Evolutionary conservation across 1,284 basidiomycete genomes (phyloP).

Genomic region (Ceratobasidium sp.): DNA sequence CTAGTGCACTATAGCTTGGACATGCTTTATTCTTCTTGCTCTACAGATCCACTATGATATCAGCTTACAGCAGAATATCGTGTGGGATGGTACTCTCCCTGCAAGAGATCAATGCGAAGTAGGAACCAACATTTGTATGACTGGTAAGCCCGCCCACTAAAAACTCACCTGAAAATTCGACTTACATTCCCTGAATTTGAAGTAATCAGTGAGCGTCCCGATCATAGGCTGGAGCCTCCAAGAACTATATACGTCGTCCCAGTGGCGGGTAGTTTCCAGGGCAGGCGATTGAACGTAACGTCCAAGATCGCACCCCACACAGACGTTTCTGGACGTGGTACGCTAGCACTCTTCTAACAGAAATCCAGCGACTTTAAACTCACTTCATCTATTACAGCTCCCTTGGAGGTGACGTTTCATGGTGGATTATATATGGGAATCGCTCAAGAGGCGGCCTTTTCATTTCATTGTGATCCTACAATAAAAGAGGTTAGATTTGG

Average conservation of each 20-base stretch:
- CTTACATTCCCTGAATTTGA: neutral
- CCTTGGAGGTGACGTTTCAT: slow-evolving; percentile 19
- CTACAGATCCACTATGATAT: slow-evolving; percentile 38
- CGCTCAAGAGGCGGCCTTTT: slow-evolving; percentile 27
- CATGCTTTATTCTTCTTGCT: neutral
- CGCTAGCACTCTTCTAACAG: neutral
- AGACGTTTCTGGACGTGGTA: slow-evolving; percentile 1
- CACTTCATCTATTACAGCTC: neutral
- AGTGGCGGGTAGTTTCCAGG: slow-evolving; percentile 32
- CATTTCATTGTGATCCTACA: slow-evolving; percentile 31
- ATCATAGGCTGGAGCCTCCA: slow-evolving; percentile 37
- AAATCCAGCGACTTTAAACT: neutral
- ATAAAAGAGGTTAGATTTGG: slow-evolving; percentile 5
- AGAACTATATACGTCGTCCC: slow-evolving; percentile 40
- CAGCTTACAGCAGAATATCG: slow-evolving; percentile 1
- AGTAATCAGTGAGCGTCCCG: slow-evolving; percentile 41
- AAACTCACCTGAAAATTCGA: neutral
- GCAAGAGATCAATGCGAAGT: slow-evolving; percentile 31
- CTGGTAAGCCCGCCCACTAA: slow-evolving; percentile 16
- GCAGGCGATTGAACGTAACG: slow-evolving; percentile 19
- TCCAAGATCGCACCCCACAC: slow-evolving; percentile 8
- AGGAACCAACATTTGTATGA: slow-evolving; percentile 41
- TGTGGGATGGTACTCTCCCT: slow-evolving; percentile 41
- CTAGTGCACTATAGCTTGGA: neutral
- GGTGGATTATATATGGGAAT: slow-evolving; percentile 42